Evolutionary conservation across 352 stramenopile species (phyloP).

Genomic region (Globisporangium radiosum): DNA sequence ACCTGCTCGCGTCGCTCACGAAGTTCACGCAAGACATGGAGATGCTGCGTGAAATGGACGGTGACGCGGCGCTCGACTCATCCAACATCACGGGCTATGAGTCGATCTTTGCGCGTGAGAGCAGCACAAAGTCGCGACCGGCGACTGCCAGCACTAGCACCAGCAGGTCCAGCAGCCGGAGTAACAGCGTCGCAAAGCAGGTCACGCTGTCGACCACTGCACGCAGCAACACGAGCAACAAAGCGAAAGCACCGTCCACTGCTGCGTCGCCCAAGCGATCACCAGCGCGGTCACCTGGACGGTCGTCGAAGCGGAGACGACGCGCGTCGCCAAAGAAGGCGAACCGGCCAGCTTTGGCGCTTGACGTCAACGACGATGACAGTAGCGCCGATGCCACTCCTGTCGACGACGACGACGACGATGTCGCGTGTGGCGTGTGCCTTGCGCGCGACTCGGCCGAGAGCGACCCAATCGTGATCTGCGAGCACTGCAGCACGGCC

Average conservation of each 20-base stretch:
- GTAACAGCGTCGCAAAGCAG: not conserved
- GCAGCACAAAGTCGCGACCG: not conserved
- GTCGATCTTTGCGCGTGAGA: conserved; percentile 11
- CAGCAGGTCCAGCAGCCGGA: not conserved
- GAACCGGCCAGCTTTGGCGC: no score
- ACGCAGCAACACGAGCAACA: not conserved
- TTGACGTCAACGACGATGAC: not conserved
- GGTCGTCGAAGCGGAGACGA: not conserved
- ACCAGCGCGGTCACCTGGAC: not conserved
- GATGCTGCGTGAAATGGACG: conserved; percentile 48
- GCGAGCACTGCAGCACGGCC: conserved; percentile 57
- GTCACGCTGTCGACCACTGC: not conserved
- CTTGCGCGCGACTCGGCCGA: conserved; percentile 56
- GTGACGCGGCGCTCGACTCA: conserved; percentile 16
- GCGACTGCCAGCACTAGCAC: not conserved
- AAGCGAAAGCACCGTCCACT: no score
- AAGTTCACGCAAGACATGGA: conserved; percentile 65
- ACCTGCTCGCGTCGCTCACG: conserved; percentile 48
- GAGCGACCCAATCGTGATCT: conserved; percentile 76
- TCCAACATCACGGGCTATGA: conserved; percentile 23
- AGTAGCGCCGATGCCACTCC: not conserved
- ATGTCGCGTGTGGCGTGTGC: conserved; percentile 60
- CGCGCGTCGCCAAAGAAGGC: not conserved
- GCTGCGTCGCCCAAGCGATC: not conserved
- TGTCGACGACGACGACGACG: conserved; percentile 20